phyloP scores from a whole-genome alignment of 177 flowering plant genomes.

The Vitis hybrid region DNA sequence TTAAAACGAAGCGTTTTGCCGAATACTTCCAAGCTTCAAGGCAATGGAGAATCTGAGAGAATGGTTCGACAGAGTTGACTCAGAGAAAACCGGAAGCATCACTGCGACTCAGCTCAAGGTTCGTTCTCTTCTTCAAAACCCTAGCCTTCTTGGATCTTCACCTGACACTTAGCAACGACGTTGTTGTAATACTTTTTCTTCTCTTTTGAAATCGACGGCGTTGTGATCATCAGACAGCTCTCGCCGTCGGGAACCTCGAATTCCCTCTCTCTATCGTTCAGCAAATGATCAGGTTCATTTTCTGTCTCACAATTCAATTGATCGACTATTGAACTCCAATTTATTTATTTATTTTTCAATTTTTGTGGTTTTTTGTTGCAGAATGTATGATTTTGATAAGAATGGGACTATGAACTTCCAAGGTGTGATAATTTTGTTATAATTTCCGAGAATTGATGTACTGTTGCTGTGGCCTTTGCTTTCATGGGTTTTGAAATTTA shows the following conservation, averaged over 20 bases:
- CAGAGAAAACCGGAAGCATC: constrained; percentile 59
- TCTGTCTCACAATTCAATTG: not conserved
- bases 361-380: constrained; percentile 21
- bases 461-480: no score
- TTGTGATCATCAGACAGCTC: constrained; percentile 47
- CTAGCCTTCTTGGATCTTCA: not conserved
- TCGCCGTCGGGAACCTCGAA: constrained; percentile 72
- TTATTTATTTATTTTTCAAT: not conserved
- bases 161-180: no score
- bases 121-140: not conserved
- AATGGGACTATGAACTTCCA: constrained; percentile 85
- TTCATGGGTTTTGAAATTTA: no score
- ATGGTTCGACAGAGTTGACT: constrained; percentile 89
- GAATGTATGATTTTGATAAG: constrained; percentile 84
- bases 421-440: constrained; percentile 32
- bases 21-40: no score
- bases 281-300: constrained; percentile 80
- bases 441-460: no score
- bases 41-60: constrained; percentile 65
- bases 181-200: not conserved
- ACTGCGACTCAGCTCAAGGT: constrained; percentile 82
- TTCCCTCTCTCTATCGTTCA: constrained; percentile 69
- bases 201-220: not conserved
- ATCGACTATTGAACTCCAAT: not conserved
- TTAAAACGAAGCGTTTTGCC: no score